A percentile compares a stretch with the other conserved stretches of the same genome.
Conservation (phyloP, 768 basidiomycete species). For the Rhizopogon sp. region DNA sequence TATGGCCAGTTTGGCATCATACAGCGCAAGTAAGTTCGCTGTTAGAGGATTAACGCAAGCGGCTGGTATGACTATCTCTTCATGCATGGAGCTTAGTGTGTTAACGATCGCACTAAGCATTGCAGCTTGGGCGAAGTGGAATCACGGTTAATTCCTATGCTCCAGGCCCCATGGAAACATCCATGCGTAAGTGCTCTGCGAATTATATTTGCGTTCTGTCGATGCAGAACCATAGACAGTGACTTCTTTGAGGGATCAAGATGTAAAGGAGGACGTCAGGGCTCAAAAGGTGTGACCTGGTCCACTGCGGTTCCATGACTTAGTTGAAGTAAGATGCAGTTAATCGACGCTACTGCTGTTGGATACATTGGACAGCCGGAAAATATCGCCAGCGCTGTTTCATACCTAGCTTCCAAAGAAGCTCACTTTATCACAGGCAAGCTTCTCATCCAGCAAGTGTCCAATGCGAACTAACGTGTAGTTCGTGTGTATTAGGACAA, state of each 20-base stretch:
- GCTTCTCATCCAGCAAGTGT: neutral
- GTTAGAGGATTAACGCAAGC: conserved; percentile 36
- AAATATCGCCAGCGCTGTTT: conserved; percentile 30
- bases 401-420: conserved; percentile 32
- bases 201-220: neutral
- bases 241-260: neutral
- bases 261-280: neutral
- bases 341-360: conserved; percentile 2
- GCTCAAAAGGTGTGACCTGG: neutral
- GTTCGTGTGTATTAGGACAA: conserved; percentile 11
- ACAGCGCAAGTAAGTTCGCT: conserved; percentile 36
- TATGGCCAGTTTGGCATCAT: conserved; percentile 6
- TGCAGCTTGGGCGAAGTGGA: conserved; percentile 26
- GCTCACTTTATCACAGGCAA: conserved; percentile 32
- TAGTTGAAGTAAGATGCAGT: neutral
- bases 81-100: neutral
- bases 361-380: conserved; percentile 22
- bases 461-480: neutral
- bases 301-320: neutral
- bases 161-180: conserved; percentile 29
- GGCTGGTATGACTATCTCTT: conserved; percentile 21
- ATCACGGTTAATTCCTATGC: conserved; percentile 39
- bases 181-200: conserved; percentile 21
- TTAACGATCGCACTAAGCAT: conserved; percentile 1
- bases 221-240: too few relatives aligned